Percentiles rank a stretch among this genome's conserved stretches.
These are phyloP conservation scores for Trametes coccinea DNA, from an alignment of 768 basidiomycete genomes.

Conservation along the genomic window DNA sequence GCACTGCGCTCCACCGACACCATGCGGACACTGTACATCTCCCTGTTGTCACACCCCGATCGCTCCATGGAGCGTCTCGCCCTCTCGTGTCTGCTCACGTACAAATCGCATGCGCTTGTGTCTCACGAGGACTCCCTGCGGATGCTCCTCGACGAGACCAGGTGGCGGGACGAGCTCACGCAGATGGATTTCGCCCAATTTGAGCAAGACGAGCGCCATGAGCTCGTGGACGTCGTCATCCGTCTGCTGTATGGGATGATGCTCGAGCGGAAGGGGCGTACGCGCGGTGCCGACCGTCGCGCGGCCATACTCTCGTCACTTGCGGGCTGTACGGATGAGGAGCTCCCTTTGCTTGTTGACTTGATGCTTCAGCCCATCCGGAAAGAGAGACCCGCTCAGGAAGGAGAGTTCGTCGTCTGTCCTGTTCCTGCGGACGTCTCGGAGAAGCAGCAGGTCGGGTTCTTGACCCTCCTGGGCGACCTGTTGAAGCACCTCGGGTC, in stretches of 20 bases:
- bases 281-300: slow-evolving; percentile 64
- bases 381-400: slow-evolving; percentile 33
- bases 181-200: slow-evolving; percentile 65
- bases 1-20: slow-evolving; percentile 70
- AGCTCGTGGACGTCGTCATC: slow-evolving; percentile 68
- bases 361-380: slow-evolving; percentile 81
- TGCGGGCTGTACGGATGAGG: slow-evolving; percentile 66
- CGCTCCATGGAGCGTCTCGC: slow-evolving; percentile 72
- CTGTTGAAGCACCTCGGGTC: slow-evolving; percentile 82
- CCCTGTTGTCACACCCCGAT: slow-evolving; percentile 86
- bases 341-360: slow-evolving; percentile 76
- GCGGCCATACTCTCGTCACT: slow-evolving; percentile 75
- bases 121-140: slow-evolving; percentile 65
- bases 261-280: slow-evolving; percentile 74
- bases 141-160: slow-evolving; percentile 75
- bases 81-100: slow-evolving; percentile 78
- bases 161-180: slow-evolving; percentile 87
- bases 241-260: slow-evolving; percentile 86
- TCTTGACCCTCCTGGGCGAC: slow-evolving; percentile 81
- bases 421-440: slow-evolving; percentile 38
- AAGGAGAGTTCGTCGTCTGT: slow-evolving; percentile 31
- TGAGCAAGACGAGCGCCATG: slow-evolving; percentile 54
- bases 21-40: slow-evolving; percentile 64
- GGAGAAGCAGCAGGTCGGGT: slow-evolving; percentile 78
- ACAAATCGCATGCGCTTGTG: slow-evolving; percentile 62